Evolutionary conservation across 2,329 filamentous ascomycete genomes (phyloP).

Genomic region (Aspergillus pseudoterreus): DNA sequence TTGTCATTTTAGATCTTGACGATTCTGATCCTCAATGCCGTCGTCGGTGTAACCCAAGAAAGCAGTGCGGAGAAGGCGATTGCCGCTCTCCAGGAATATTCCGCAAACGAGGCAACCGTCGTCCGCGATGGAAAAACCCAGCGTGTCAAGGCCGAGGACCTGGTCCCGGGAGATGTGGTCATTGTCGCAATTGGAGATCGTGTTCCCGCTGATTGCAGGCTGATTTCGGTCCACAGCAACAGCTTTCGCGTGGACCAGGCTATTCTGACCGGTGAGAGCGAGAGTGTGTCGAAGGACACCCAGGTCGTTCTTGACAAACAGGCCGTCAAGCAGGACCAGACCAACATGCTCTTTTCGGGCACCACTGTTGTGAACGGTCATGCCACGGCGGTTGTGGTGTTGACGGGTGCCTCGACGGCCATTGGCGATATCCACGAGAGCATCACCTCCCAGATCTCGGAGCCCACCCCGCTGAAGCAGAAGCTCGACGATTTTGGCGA

Average conservation of each 20-base stretch:
- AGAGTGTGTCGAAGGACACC: conserved; percentile 87
- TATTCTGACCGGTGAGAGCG: conserved; percentile 93
- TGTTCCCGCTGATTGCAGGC: conserved; percentile 88
- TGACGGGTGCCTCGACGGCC: conserved; percentile 85
- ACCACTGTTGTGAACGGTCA: conserved; percentile 95
- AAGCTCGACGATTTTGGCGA: conserved; percentile 99
- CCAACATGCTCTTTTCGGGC: conserved; percentile 97
- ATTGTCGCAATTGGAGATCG: conserved; percentile 86
- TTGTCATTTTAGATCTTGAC: conserved; percentile 70
- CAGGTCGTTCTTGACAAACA: conserved; percentile 66
- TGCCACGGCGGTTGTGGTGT: conserved; percentile 82
- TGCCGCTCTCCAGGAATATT: conserved; percentile 96
- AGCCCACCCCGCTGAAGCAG: conserved; percentile 95
- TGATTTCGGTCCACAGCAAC: conserved; percentile 91
- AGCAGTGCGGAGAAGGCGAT: conserved; percentile 98
- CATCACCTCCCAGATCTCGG: conserved; percentile 95
- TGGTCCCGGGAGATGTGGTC: conserved; percentile 92
- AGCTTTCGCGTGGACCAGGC: conserved; percentile 96
- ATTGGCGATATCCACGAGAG: conserved; percentile 99
- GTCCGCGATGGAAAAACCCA: conserved; percentile 77
- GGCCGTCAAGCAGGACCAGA: conserved; percentile 94
- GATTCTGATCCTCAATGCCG: conserved; percentile 91
- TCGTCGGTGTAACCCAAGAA: conserved; percentile 97
- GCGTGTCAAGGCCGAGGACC: conserved; percentile 88
- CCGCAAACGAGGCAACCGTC: conserved; percentile 94